Evolutionary conservation across 208 protist genomes (phyloP).

Genomic region (Leishmania aethiopica): DNA sequence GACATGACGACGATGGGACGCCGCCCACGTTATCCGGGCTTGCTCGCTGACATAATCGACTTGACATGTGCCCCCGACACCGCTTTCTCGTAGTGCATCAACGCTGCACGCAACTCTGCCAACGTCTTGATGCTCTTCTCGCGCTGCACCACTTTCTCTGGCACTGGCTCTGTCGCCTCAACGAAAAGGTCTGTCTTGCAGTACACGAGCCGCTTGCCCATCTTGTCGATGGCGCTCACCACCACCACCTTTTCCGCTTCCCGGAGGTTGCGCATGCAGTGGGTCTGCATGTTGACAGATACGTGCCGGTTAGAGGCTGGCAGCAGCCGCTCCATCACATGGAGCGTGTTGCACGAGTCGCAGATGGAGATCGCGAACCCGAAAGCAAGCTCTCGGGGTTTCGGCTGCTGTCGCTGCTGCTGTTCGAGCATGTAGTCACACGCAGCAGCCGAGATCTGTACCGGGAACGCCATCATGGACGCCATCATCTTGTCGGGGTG

Average conservation of each 20-base stretch:
- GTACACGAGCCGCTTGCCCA: conserved; percentile 76
- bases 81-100: conserved; percentile 45
- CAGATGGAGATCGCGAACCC: conserved; percentile 54
- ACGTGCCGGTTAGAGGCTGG: conserved; percentile 57
- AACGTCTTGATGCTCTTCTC: conserved; percentile 30
- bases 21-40: conserved; percentile 14
- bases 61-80: conserved; percentile 67
- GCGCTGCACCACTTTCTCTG: conserved; percentile 16
- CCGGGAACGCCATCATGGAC: conserved; percentile 61
- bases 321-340: conserved; percentile 68
- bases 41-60: conserved; percentile 43
- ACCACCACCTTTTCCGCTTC: conserved; percentile 55
- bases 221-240: conserved; percentile 67
- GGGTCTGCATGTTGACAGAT: conserved; percentile 62
- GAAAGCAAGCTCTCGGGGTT: conserved; percentile 22
- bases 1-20: neutral
- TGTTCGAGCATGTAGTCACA: conserved; percentile 37
- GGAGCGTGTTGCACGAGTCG: conserved; percentile 72
- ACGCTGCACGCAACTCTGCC: conserved; percentile 39
- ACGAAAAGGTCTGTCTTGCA: conserved; percentile 50
- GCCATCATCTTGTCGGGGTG: conserved; percentile 15
- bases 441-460: conserved; percentile 36
- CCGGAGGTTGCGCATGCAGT: conserved; percentile 36
- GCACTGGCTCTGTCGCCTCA: conserved; percentile 19
- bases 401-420: neutral